Base-by-base conservation (phyloP, 495 filamentous ascomycete species). In the Bacidia rubella region DNA sequence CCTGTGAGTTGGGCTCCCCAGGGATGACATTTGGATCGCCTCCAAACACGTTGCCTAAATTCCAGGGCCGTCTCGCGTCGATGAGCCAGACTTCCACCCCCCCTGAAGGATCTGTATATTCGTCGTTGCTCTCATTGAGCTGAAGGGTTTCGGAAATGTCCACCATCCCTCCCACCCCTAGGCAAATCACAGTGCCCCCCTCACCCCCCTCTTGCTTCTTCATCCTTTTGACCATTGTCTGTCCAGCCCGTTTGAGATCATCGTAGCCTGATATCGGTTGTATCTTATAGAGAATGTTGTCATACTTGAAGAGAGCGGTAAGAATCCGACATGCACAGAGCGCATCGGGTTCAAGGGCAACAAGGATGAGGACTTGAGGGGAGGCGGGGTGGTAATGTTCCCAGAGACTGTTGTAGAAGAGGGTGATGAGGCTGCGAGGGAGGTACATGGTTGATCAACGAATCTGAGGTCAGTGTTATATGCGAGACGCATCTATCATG, bases 271-370 rank as follows among this genome's bases (percentile, higher is more conserved):
- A 77, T 32, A 98, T 82, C 3, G 93, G 92, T 59, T 94, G 86
- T 55, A 97, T 94, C 73, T 95, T 96, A 69, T 97, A 90, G n/a
- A 83, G 83, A 57, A 98, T 93, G 63, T 90, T 97, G 73, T 98
- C 92, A 72, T 87, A 84, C 71, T 90, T 95, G 47, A 98, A 74
- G 17, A 97, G 76, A 12, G 81, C 76, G 1, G 92, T 92, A 15
- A 98, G 78, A 51, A 98, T 97, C 48, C 90, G 88, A 61, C 87
- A 90, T 48, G 90, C 93, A 69, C 92, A 97, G 32, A 98, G 80
- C 48, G 90, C 85, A 72, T 98, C 92, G 43, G 90, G 87, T 64
- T 95, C 92, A 62, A 97, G 83, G 26, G 90, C 86, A 54, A 87
- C 88, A 46, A 98, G 81, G 52, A 98, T 79, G n/a, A 97, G 75